Evolutionary conservation across 2,329 filamentous ascomycete species (phyloP).

Genomic region (Escovopsis sp.): DNA sequence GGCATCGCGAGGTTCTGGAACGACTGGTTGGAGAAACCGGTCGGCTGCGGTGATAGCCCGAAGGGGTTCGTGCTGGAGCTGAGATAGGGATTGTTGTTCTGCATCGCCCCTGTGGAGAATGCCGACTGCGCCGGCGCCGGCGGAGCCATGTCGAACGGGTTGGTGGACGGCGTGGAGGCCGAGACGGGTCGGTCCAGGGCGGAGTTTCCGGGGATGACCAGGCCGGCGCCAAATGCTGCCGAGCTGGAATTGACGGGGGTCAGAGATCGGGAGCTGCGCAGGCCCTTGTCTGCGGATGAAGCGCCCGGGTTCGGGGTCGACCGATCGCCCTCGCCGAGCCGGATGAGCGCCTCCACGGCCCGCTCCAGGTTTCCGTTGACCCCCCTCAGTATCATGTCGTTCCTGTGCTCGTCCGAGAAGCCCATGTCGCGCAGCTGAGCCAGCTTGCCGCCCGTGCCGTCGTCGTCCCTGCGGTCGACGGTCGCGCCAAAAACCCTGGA

Average conservation of each 20-base stretch:
- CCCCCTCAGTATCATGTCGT: constrained; percentile 66
- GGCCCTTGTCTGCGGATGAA: constrained; percentile 32
- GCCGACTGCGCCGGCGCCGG: constrained; percentile 44
- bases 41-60: constrained; percentile 30
- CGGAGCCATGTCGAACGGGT: constrained; percentile 51
- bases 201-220: constrained; percentile 18
- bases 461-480: constrained; percentile 35
- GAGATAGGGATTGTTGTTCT: constrained; percentile 40
- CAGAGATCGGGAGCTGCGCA: constrained; percentile 36
- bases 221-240: constrained; percentile 16
- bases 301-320: constrained; percentile 20
- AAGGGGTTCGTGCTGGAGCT: constrained; percentile 61
- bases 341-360: constrained; percentile 70
- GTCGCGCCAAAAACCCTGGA: constrained; percentile 57
- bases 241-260: constrained; percentile 32
- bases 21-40: constrained; percentile 43
- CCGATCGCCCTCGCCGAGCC: constrained; percentile 58
- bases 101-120: constrained; percentile 48
- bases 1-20: constrained; percentile 65
- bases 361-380: constrained; percentile 75
- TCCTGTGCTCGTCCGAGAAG: constrained; percentile 70
- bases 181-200: constrained; percentile 22
- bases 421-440: constrained; percentile 76
- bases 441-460: constrained; percentile 64
- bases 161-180: constrained; percentile 38